Conservation (phyloP, 495 filamentous ascomycete genomes). For the Copromyces sp. region DNA sequence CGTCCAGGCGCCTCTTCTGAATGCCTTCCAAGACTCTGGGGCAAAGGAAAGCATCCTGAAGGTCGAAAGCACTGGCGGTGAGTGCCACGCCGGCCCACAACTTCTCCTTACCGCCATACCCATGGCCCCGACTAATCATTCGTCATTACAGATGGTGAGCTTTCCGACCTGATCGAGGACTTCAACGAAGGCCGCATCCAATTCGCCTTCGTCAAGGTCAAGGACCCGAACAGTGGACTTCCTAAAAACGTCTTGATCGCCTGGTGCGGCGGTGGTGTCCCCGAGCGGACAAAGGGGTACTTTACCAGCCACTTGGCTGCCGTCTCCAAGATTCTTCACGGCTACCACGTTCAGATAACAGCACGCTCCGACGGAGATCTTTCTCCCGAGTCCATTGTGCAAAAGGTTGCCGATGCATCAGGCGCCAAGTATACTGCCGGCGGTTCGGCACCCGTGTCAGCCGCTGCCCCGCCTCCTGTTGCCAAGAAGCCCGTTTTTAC, state of each 20-base stretch:
- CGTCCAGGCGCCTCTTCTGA: slow-evolving; percentile 80
- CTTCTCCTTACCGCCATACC: not conserved
- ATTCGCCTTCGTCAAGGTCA: slow-evolving; percentile 94
- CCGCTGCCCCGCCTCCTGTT: slow-evolving; percentile 53
- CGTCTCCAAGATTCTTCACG: slow-evolving; percentile 84
- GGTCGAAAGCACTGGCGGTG: slow-evolving; percentile 84
- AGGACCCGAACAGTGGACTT: slow-evolving; percentile 81
- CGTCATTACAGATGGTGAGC: slow-evolving; percentile 64
- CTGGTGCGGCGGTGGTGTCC: slow-evolving; percentile 98
- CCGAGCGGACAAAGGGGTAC: slow-evolving; percentile 93
- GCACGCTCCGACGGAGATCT: slow-evolving; percentile 85
- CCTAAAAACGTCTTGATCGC: slow-evolving; percentile 90
- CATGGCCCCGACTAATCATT: slow-evolving; percentile 4
- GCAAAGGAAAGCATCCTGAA: slow-evolving; percentile 91
- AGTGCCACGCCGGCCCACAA: slow-evolving; percentile 18
- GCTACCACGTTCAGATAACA: slow-evolving; percentile 95
- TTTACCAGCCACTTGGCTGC: slow-evolving; percentile 88
- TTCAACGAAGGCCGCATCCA: slow-evolving; percentile 95
- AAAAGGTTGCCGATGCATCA: slow-evolving; percentile 93
- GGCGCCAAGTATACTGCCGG: slow-evolving; percentile 83
- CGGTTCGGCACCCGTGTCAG: slow-evolving; percentile 35
- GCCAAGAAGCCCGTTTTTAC: slow-evolving; percentile 85
- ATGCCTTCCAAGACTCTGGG: slow-evolving; percentile 77
- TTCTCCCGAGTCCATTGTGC: slow-evolving; percentile 73
- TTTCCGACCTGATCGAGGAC: slow-evolving; percentile 90